Percentiles rank a stretch among this genome's conserved stretches.
These are phyloP conservation scores for Crucihimalaya himalaica DNA, from an alignment of 345 rosid species.

Conservation along the genomic window DNA sequence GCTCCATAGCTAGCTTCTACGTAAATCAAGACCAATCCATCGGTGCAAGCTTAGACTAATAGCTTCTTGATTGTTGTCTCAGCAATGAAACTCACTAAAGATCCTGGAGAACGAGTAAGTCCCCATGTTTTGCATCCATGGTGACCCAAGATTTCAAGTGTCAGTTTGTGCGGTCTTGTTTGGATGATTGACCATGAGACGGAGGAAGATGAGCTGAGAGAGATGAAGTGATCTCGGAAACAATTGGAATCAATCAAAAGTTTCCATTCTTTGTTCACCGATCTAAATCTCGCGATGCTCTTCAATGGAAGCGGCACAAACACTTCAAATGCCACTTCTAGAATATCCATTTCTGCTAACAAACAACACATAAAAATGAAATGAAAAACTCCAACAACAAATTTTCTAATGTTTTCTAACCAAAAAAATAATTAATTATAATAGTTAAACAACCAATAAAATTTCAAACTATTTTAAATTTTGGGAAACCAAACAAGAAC, in stretches of 20 bases:
- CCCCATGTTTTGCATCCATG: constrained; percentile 26
- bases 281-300: not conserved
- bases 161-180: constrained; percentile 4
- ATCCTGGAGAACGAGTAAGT: not conserved
- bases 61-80: constrained; percentile 6
- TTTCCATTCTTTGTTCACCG: constrained; percentile 23
- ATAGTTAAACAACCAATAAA: too few species aligned
- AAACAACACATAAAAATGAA: too few species aligned
- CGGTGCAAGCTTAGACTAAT: constrained; percentile 1
- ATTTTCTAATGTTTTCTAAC: too few species aligned
- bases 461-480: not conserved
- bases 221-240: constrained; percentile 13
- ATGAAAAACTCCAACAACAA: too few species aligned
- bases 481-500: not conserved
- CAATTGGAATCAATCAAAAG: constrained; percentile 11
- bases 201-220: constrained; percentile 4
- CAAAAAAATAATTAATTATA: too few species aligned
- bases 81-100: not conserved
- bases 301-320: constrained; percentile 1
- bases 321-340: not conserved
- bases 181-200: constrained; percentile 25
- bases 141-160: constrained; percentile 13
- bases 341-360: not conserved
- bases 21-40: constrained; percentile 15
- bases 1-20: not conserved